Percentiles rank a stretch among this genome's conserved stretches.
These are phyloP conservation scores for Solanum dulcamara DNA, from an alignment of 257 asterid genomes.

Conservation along the genomic window DNA sequence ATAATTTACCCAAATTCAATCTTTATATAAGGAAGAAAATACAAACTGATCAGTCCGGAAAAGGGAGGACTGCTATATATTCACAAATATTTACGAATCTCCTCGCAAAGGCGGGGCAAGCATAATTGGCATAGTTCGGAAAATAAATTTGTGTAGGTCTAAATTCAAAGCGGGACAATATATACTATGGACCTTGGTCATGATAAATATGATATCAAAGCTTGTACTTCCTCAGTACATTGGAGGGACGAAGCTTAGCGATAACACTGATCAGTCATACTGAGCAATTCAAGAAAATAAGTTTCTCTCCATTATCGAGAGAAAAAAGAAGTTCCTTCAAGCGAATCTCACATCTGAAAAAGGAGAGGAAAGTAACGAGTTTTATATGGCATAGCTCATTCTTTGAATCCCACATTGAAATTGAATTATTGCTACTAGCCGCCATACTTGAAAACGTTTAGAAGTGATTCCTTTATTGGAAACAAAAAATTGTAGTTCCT, in stretches of 20 bases:
- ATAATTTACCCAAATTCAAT: background rate
- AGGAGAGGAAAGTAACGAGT: background rate
- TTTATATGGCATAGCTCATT: background rate
- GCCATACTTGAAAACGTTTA: too few relatives aligned
- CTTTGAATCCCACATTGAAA: too few relatives aligned
- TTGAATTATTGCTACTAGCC: too few relatives aligned
- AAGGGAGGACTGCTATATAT: too few relatives aligned
- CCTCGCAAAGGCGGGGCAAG: background rate
- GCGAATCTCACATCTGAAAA: background rate
- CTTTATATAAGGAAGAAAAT: background rate
- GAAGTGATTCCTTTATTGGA: too few relatives aligned
- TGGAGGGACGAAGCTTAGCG: fast-evolving
- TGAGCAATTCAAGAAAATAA: too few relatives aligned
- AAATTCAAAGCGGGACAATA: background rate
- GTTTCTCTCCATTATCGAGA: too few relatives aligned
- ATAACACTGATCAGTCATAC: background rate
- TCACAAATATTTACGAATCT: background rate
- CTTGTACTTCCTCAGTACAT: background rate
- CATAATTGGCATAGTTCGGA: background rate
- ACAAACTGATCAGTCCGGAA: too few relatives aligned
- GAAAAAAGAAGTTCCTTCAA: too few relatives aligned
- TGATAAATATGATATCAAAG: background rate
- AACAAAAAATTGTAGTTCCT: too few relatives aligned
- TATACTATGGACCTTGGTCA: background rate
- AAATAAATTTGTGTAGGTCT: background rate